Base-by-base conservation (phyloP, 306 rosid species). In the Prunus armeniaca region DNA sequence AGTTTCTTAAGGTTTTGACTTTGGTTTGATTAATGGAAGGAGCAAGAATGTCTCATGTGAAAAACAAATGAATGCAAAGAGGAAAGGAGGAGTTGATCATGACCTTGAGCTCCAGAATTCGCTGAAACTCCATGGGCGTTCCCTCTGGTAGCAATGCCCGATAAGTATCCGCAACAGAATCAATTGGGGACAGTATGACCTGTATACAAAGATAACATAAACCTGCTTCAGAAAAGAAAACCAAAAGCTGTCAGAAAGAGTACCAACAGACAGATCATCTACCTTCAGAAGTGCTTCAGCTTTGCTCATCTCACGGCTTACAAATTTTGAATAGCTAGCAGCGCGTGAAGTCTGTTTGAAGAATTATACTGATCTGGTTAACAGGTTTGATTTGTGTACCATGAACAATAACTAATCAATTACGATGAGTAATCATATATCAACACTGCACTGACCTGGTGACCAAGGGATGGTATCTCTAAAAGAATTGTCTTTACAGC, bases 261-360 rank as follows among this genome's bases (percentile, higher is more conserved):
- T 74, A 38, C 68, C 50, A 76, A 45, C 49, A 63, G 70, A 72
- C 62, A 57, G 34, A 79, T 13, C 55, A 74, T 87, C 79, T 70
- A 95, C 99, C 99, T 95, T 91, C 77, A 93, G 78, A 77, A 93
- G 96, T 66, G 99, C 99, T 86, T 95, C 97, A 11, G 99, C 99
- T 89, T 95, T 95, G 88, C 99, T 90, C 97, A 95, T 92, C 84
- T 95, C 99, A 65, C 99, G 97, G 83, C 97, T 92, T 67, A 95
- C 96, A 72, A 92, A 95, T 88, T 95, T 92, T 18, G 93, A 89
- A 86, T 90, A 95, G 82, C 96, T 87, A 69, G 97, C 97, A 74
- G 99, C 99, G 77, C 96, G 89, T 28, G 97, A 87, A 62, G 96
- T 88, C 99, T 95, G 83, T 86, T 75, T 51, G 72, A 83, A 54